Base-by-base conservation (phyloP, 768 basidiomycete species). In the Mycena galopus region DNA sequence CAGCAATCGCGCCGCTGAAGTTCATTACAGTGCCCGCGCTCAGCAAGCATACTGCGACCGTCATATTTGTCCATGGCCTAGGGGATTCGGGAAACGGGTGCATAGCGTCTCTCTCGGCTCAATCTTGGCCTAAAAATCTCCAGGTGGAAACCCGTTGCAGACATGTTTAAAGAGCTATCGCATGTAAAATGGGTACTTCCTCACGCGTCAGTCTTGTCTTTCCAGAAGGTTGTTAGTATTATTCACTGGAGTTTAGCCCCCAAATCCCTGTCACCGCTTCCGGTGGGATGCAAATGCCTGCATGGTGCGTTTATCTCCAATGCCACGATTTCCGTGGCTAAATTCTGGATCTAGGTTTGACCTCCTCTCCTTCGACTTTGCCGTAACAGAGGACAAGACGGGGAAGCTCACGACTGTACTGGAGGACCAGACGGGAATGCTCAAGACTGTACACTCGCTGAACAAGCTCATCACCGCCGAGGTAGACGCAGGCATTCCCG, bases 151-250 rank as follows among this genome's bases (percentile, higher is more conserved):
- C 91, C 92, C 14, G 90, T 96, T 39, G 93, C 93, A 27, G 87
- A 91, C 67, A 88, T 89, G 86, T 87, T 96, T 77, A 61, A 63
- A 2, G 87, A 91, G 12, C 84, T 96, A 35, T 84, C 87, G 16
- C 93, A 96, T 78, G 85, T 97, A 71, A 96, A 97, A 86, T 98
- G 95, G 94, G 84, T 98, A 55, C 85, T 98, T 29, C 96, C 96
- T 23, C 91, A 95, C 93, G 84, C 84, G 90, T 84, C 55, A 62
- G 4, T 57, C 69, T 30, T 62, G 47, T 61, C 42, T 21, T 33
- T 51, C 75, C 17, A 72, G n/a, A n/a, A 78, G 39, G 16, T 53
- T 39, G 27, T 65, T 50, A 60, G 27, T 77, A 72, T 75, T 58
- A 53, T 51, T 65, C 60, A 72, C 72, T 74, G 30, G 66, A 63